Conservation (phyloP, 768 basidiomycete species). For the Astraeus odoratus region DNA sequence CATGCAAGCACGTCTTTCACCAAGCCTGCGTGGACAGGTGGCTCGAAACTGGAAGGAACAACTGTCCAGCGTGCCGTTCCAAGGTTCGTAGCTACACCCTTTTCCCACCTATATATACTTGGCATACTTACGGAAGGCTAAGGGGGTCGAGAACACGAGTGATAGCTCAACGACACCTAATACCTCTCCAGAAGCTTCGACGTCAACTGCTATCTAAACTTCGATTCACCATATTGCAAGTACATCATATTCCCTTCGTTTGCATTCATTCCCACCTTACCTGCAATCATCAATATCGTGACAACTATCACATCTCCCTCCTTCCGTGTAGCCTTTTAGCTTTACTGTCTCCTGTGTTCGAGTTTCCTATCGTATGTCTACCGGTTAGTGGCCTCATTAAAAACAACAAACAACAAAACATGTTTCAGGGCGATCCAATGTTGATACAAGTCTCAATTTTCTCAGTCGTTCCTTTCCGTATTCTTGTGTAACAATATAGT, state of each 20-base stretch:
- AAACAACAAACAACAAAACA: background rate
- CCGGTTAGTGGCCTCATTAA: background rate
- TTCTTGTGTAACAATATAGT: conserved; percentile 9
- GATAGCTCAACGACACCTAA: background rate
- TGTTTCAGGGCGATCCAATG: background rate
- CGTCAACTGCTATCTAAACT: conserved; percentile 2
- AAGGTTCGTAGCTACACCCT: conserved; percentile 39
- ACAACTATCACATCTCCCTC: background rate
- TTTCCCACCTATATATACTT: background rate
- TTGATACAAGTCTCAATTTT: conserved; percentile 5
- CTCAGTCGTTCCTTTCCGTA: conserved; percentile 14
- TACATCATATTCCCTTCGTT: background rate
- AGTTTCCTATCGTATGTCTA: background rate
- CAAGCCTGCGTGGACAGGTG: conserved; percentile 83
- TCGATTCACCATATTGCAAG: background rate
- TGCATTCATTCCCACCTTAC: background rate
- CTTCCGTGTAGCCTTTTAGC: background rate
- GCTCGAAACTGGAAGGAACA: conserved; percentile 80
- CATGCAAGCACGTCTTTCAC: conserved; percentile 89
- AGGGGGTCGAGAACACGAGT: conserved; percentile 23
- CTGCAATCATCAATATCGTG: background rate
- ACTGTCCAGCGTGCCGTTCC: conserved; percentile 86
- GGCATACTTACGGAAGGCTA: background rate
- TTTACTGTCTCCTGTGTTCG: background rate
- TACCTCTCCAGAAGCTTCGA: background rate